Evolutionary conservation across 306 rosid species (phyloP).

Genomic region (Dryas octopetala): DNA sequence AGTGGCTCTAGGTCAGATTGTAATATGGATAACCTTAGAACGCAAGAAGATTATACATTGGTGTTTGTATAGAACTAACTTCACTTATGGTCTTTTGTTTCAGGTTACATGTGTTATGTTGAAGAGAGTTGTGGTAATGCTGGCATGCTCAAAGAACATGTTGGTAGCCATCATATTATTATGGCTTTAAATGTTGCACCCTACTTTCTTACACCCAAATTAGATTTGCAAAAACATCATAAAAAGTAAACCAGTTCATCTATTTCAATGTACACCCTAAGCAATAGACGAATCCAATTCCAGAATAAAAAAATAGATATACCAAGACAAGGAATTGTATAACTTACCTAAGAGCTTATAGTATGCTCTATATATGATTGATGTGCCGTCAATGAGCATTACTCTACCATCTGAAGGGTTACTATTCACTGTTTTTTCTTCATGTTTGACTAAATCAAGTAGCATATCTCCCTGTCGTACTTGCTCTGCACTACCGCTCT

Average conservation of each 20-base stretch:
- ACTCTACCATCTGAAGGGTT: slow-evolving; percentile 66
- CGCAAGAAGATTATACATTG: too few species aligned
- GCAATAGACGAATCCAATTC: background rate
- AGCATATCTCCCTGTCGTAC: slow-evolving; percentile 26
- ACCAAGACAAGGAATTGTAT: background rate
- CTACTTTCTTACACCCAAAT: background rate
- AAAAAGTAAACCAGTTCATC: background rate
- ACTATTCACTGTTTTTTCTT: slow-evolving; percentile 23
- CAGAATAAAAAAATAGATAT: background rate
- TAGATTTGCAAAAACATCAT: background rate
- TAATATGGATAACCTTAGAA: too few species aligned
- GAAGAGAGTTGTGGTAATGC: too few species aligned
- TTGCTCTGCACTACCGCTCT: slow-evolving; percentile 23
- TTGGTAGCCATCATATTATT: background rate
- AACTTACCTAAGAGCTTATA: slow-evolving; percentile 79
- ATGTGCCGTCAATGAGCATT: slow-evolving; percentile 90
- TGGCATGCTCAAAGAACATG: background rate
- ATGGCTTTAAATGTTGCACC: too few species aligned
- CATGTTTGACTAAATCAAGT: slow-evolving; percentile 30
- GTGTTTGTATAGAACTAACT: too few species aligned
- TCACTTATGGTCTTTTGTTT: too few species aligned
- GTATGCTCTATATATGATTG: slow-evolving; percentile 81
- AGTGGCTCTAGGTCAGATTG: too few species aligned
- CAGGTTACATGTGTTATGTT: too few species aligned
- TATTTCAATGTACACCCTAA: background rate